Percentiles rank a stretch among this genome's conserved stretches.
Conservation (phyloP, 768 basidiomycete species). For the Hydnum rufescens region DNA sequence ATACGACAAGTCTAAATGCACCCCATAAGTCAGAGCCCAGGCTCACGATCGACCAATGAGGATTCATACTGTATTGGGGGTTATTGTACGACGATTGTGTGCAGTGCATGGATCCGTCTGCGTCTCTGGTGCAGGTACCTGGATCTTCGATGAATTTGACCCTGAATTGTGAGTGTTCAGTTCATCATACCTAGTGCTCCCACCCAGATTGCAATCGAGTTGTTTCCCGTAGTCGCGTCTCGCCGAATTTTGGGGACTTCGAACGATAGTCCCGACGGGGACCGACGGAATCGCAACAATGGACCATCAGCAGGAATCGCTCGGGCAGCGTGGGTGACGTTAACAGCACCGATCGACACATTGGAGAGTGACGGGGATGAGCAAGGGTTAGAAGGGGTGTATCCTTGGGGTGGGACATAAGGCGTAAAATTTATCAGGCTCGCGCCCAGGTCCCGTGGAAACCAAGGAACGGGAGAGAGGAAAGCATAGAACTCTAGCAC, state of each 20-base stretch:
- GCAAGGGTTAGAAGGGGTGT: background rate
- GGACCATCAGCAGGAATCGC: background rate
- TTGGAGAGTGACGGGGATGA: background rate
- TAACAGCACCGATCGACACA: background rate
- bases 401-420: background rate
- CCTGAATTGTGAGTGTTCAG: background rate
- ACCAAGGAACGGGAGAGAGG: conserved; percentile 1
- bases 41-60: too few species aligned
- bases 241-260: too few species aligned
- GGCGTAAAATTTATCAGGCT: background rate
- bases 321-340: background rate
- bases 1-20: background rate
- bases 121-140: background rate
- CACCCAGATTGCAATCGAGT: background rate
- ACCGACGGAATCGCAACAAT: background rate
- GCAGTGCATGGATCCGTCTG: background rate
- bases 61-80: background rate
- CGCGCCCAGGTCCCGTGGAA: background rate
- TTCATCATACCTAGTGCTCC: background rate
- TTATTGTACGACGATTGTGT: background rate
- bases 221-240: background rate
- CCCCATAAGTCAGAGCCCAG: too few species aligned
- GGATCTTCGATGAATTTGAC: background rate
- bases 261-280: too few species aligned
- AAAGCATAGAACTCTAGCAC: background rate